Evolutionary conservation across 306 rosid species (phyloP).

Genomic region (Ochetophila trinervis): DNA sequence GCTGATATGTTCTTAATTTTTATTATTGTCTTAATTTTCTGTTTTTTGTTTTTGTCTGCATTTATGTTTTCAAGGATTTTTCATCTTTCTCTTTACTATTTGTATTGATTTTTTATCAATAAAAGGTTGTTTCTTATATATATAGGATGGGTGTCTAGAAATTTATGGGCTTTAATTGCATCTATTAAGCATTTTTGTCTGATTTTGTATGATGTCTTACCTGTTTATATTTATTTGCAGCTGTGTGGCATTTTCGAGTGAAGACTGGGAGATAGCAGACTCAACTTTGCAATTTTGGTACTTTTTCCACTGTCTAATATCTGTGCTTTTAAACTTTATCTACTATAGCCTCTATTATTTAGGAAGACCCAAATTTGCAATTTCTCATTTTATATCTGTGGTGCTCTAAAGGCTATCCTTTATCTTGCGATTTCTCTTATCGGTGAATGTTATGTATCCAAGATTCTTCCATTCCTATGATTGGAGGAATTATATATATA

Average conservation of each 20-base stretch:
- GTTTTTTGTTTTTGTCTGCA: no score
- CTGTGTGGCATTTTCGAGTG: constrained; percentile 89
- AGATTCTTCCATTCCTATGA: no score
- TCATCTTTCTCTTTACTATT: no score
- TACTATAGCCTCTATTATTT: background rate
- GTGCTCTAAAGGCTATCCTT: background rate
- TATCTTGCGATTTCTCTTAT: no score
- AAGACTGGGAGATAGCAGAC: constrained; percentile 97
- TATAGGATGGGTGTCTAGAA: no score
- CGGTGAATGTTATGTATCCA: no score
- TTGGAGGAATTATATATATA: background rate
- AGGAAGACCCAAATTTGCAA: background rate
- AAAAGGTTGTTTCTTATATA: no score
- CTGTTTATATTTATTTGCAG: constrained; percentile 48
- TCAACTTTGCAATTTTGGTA: constrained; percentile 95
- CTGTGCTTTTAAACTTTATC: background rate
- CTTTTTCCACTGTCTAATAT: constrained; percentile 19
- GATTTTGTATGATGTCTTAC: constrained; percentile 4
- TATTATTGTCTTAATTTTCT: no score
- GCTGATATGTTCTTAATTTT: no score
- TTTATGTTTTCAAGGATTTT: no score
- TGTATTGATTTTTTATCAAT: no score
- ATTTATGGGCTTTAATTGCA: background rate
- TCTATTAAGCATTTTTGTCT: background rate
- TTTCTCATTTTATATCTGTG: no score